A percentile compares a stretch with the other conserved stretches of the same genome.
Conservation (phyloP, 2,329 filamentous ascomycete species). For the Claviceps purpurea region DNA sequence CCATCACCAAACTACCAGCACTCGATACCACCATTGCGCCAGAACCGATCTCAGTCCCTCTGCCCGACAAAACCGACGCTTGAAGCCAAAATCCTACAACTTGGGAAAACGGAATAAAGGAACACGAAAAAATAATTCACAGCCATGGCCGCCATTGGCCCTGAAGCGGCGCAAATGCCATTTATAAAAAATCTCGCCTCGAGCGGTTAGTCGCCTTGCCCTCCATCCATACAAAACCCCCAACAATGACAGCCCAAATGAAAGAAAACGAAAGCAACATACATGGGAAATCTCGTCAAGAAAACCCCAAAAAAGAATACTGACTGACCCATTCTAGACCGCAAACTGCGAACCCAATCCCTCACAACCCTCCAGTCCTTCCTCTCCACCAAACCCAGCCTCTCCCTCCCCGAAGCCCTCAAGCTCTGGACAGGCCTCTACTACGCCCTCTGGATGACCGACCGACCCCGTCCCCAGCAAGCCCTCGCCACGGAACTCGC, state of each 20-base stretch:
- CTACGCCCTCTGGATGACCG: slow-evolving; percentile 88
- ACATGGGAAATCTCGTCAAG: too few relatives aligned
- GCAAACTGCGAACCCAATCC: slow-evolving; percentile 63
- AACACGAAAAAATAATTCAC: too few relatives aligned
- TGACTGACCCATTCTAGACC: slow-evolving; percentile 38
- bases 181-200: slow-evolving; percentile 78
- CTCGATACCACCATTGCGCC: neutral
- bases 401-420: slow-evolving; percentile 58
- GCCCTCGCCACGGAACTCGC: slow-evolving; percentile 67
- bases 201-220: slow-evolving; percentile 47
- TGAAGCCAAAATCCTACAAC: neutral
- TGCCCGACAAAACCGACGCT: neutral
- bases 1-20: neutral
- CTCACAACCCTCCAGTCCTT: slow-evolving; percentile 66
- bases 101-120: neutral
- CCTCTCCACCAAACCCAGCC: slow-evolving; percentile 47
- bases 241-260: neutral
- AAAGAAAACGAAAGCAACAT: neutral
- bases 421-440: slow-evolving; percentile 95
- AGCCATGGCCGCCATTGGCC: neutral
- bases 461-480: slow-evolving; percentile 80
- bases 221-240: neutral
- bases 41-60: neutral
- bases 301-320: neutral
- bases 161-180: slow-evolving; percentile 40